These are phyloP conservation scores for Trichoderma sp. DNA, from an alignment of 2,329 filamentous ascomycete species.

Conservation along the genomic window DNA sequence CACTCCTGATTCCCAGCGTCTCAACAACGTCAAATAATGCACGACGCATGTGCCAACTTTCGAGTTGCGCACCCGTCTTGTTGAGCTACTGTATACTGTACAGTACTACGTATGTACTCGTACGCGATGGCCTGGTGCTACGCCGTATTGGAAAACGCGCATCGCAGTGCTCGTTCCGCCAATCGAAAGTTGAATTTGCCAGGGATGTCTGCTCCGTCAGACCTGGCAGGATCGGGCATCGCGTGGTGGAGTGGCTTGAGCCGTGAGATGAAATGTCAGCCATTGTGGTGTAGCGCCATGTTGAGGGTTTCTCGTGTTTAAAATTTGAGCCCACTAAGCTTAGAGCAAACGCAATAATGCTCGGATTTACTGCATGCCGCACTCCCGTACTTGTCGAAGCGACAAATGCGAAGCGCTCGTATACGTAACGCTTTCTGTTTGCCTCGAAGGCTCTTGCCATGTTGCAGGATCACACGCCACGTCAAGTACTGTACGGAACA, in stretches of 20 bases:
- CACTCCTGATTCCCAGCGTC: no score
- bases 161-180: not conserved
- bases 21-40: not conserved
- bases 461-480: not conserved
- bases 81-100: not conserved
- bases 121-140: not conserved
- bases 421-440: not conserved
- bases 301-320: slow-evolving; percentile 4
- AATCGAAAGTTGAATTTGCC: not conserved
- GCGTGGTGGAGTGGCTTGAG: not conserved
- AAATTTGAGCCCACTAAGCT: not conserved
- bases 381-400: not conserved
- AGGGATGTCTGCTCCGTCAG: not conserved
- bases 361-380: slow-evolving; percentile 7
- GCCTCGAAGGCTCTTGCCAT: not conserved
- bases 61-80: not conserved
- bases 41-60: not conserved
- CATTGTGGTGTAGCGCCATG: not conserved
- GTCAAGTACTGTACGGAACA: no score
- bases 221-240: slow-evolving; percentile 1
- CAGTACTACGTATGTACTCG: not conserved
- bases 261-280: slow-evolving; percentile 9
- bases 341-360: not conserved
- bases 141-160: not conserved
- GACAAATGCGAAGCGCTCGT: not conserved